Percentiles rank a stretch among this genome's conserved stretches.
These are phyloP conservation scores for Crucihimalaya himalaica DNA, from an alignment of 345 rosid species.

Conservation along the genomic window DNA sequence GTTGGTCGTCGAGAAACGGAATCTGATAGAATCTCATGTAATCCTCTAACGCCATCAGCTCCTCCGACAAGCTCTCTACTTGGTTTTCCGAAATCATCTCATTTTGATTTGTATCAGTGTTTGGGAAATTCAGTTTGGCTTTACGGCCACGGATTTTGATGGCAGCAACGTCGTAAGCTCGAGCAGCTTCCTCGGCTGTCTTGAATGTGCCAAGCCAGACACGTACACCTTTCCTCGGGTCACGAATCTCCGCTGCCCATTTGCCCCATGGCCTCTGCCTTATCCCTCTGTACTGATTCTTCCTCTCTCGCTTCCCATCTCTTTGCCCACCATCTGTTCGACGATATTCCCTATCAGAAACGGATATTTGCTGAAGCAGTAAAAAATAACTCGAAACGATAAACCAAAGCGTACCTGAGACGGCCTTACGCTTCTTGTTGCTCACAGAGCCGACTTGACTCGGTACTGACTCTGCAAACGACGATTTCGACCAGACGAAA, in stretches of 20 bases:
- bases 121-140: constrained; percentile 81
- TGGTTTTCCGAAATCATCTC: constrained; percentile 43
- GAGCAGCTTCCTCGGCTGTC: constrained; percentile 91
- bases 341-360: not conserved
- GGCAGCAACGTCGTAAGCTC: constrained; percentile 87
- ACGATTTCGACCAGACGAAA: constrained; percentile 52
- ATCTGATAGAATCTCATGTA: constrained; percentile 77
- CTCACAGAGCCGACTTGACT: constrained; percentile 24
- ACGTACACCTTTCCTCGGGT: constrained; percentile 77
- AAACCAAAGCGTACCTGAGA: constrained; percentile 42
- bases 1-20: constrained; percentile 57
- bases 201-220: constrained; percentile 96
- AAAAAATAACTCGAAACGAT: too few relatives aligned
- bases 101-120: constrained; percentile 7
- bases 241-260: constrained; percentile 97
- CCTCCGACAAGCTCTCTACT: constrained; percentile 62
- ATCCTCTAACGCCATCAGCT: constrained; percentile 71
- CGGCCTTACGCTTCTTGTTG: constrained; percentile 47
- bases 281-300: constrained; percentile 85
- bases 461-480: constrained; percentile 18
- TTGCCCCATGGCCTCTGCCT: constrained; percentile 95
- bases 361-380: too few relatives aligned
- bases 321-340: constrained; percentile 16
- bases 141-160: constrained; percentile 81
- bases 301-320: constrained; percentile 52